phyloP scores from a whole-genome alignment of 768 basidiomycete species.

The Xerocomellus intermedius region DNA sequence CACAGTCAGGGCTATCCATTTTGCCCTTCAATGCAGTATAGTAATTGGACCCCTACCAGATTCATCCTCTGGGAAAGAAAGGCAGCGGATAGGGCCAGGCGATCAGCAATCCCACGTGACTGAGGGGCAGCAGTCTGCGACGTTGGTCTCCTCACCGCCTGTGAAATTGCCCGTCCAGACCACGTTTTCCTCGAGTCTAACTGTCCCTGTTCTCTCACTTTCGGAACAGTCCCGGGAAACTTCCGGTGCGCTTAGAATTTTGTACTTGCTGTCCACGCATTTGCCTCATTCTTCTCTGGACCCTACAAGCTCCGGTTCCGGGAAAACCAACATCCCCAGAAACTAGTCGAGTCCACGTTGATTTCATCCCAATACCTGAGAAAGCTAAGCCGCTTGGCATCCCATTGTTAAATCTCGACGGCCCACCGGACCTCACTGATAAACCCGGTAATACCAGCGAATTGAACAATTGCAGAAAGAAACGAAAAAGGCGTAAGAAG shows the following conservation, averaged over 20 bases:
- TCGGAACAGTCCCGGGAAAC: constrained; percentile 5
- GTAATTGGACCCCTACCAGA: constrained; percentile 7
- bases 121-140: background rate
- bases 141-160: constrained; percentile 3
- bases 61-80: constrained; percentile 6
- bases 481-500: constrained; percentile 51
- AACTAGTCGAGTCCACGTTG: constrained; percentile 1
- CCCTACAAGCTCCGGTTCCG: constrained; percentile 16
- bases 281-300: constrained; percentile 14
- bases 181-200: constrained; percentile 1
- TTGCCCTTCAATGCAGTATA: background rate
- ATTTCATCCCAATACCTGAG: constrained; percentile 7
- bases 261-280: constrained; percentile 5
- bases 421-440: constrained; percentile 37
- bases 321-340: constrained; percentile 1
- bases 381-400: constrained; percentile 20
- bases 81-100: background rate
- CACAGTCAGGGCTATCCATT: constrained; percentile 13
- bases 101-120: background rate
- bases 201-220: background rate
- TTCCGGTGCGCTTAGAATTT: constrained; percentile 18
- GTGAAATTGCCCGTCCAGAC: constrained; percentile 6
- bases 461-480: constrained; percentile 46
- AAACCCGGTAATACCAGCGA: constrained; percentile 13
- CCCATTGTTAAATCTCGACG: constrained; percentile 56